These are phyloP conservation scores for Syzygium grande DNA, from an alignment of 345 rosid species.

Conservation along the genomic window DNA sequence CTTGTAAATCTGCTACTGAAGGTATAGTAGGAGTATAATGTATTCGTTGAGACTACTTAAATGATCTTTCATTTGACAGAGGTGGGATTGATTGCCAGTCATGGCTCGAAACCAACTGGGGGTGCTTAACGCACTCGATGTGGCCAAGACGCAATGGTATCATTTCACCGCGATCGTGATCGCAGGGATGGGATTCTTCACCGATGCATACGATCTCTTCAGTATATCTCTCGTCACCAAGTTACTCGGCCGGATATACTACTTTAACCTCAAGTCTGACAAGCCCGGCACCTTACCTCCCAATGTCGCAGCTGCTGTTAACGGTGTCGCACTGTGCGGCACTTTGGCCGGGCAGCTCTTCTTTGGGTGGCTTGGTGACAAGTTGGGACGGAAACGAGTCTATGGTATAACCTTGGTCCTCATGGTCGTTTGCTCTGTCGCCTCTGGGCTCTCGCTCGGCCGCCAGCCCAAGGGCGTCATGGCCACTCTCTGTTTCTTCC, in stretches of 20 bases:
- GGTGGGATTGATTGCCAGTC: not conserved
- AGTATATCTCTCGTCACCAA: constrained; percentile 75
- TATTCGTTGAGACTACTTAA: not conserved
- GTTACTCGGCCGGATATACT: constrained; percentile 69
- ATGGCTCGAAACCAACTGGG: constrained; percentile 41
- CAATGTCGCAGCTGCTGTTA: constrained; percentile 48
- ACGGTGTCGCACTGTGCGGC: constrained; percentile 74
- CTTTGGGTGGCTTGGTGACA: constrained; percentile 86
- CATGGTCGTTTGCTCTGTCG: constrained; percentile 54
- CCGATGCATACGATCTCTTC: constrained; percentile 78
- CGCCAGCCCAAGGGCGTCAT: constrained; percentile 28
- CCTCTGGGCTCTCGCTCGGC: constrained; percentile 65
- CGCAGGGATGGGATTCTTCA: constrained; percentile 91
- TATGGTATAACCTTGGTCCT: constrained; percentile 64
- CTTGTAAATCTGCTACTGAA: not conserved
- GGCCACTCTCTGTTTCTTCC: constrained; percentile 70
- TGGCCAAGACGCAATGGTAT: constrained; percentile 55
- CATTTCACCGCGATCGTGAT: constrained; percentile 56
- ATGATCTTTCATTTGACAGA: not conserved
- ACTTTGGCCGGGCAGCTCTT: constrained; percentile 74
- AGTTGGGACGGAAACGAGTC: constrained; percentile 64
- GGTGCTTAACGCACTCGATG: constrained; percentile 59
- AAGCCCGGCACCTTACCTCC: constrained; percentile 58
- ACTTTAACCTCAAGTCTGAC: constrained; percentile 20
- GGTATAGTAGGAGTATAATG: not conserved